A percentile compares a stretch with the other conserved stretches of the same genome.
phyloP scores from a whole-genome alignment of 2,329 filamentous ascomycete species.

The Byssoonygena ceratinophila region DNA sequence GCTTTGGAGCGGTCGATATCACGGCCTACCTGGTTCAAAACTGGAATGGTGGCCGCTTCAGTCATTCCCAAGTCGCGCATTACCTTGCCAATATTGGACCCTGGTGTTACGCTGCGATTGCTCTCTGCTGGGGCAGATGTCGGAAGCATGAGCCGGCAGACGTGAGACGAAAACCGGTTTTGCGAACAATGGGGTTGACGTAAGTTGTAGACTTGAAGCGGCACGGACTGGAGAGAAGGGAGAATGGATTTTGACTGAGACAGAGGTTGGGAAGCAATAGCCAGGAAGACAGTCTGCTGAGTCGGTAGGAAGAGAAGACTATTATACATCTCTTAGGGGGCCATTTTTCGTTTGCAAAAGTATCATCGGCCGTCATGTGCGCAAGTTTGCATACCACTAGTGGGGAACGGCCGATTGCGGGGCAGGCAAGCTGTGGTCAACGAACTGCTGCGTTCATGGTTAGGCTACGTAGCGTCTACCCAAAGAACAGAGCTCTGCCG shows the following conservation, averaged over 20 bases:
- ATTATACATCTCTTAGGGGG: slow-evolving; percentile 1
- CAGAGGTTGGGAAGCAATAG: background rate
- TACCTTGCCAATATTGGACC: background rate
- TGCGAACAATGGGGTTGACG: background rate
- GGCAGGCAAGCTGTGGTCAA: slow-evolving; percentile 3
- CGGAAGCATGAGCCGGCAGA: background rate
- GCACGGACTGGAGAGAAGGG: slow-evolving; percentile 9
- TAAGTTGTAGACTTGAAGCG: background rate
- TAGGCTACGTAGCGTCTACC: slow-evolving; percentile 6
- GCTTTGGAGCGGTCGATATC: slow-evolving; percentile 2
- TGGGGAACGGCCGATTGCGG: slow-evolving; percentile 6
- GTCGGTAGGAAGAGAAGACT: background rate
- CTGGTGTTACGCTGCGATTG: background rate
- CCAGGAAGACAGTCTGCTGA: background rate
- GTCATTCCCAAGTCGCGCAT: slow-evolving; percentile 9
- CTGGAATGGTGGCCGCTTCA: background rate
- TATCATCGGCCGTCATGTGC: slow-evolving; percentile 1
- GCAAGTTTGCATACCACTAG: background rate
- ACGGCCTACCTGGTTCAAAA: background rate
- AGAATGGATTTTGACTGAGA: background rate
- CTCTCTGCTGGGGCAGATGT: background rate
- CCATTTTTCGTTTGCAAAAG: background rate
- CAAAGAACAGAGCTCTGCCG: background rate
- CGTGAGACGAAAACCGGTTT: slow-evolving; percentile 1
- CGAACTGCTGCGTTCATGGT: background rate